Evolutionary conservation across 2,329 filamentous ascomycete genomes (phyloP).

Genomic region (Aspergillus caelatus): DNA sequence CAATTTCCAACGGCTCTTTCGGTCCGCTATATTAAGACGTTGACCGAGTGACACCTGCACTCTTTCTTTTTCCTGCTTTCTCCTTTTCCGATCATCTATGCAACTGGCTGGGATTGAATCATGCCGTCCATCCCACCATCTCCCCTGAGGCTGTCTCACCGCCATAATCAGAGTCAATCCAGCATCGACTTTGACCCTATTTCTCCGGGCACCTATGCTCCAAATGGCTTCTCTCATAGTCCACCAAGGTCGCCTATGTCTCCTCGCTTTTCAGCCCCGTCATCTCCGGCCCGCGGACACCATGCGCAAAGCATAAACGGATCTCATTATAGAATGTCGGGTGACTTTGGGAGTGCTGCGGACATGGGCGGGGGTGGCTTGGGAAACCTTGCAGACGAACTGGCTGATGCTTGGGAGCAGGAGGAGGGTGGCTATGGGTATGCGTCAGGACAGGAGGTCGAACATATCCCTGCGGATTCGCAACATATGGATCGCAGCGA

Average conservation of each 20-base stretch:
- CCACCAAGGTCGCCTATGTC: conserved; percentile 38
- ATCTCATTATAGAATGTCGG: conserved; percentile 38
- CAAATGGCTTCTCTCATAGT: conserved; percentile 36
- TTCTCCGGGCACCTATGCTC: conserved; percentile 34
- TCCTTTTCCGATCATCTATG: neutral
- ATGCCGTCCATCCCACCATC: conserved; percentile 37
- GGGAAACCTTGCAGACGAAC: conserved; percentile 65
- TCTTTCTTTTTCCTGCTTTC: neutral
- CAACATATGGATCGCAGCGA: conserved; percentile 36
- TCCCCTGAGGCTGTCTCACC: conserved; percentile 43
- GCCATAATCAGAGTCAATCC: conserved; percentile 36
- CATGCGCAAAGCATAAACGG: conserved; percentile 40
- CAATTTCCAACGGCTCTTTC: conserved; percentile 1
- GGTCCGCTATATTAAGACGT: conserved; percentile 1
- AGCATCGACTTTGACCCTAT: conserved; percentile 40
- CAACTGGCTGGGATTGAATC: neutral
- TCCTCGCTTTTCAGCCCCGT: conserved; percentile 39
- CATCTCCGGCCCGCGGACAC: conserved; percentile 43
- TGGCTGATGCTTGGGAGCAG: conserved; percentile 61
- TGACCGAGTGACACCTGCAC: neutral
- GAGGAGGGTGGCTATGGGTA: conserved; percentile 53
- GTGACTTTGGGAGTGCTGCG: conserved; percentile 38
- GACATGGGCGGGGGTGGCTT: conserved; percentile 51
- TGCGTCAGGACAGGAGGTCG: conserved; percentile 39
- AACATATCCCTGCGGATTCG: conserved; percentile 29